phyloP scores from a whole-genome alignment of 805 yeast species.

The Ogataea philodendri region DNA sequence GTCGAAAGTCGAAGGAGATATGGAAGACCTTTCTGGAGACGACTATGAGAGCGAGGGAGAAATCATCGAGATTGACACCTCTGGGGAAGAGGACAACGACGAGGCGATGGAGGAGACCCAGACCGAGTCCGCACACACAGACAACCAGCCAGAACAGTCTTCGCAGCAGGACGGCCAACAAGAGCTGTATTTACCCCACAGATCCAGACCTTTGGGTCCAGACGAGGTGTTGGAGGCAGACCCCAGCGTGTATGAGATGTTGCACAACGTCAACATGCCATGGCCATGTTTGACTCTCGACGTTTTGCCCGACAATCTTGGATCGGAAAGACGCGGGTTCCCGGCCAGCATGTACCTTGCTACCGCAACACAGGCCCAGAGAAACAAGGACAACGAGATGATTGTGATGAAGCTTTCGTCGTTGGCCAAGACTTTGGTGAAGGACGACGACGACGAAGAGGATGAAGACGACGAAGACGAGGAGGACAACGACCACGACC shows the following conservation, averaged over 20 bases:
- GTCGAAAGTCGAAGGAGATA: conserved; percentile 63
- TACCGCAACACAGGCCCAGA: conserved; percentile 91
- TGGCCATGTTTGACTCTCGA: conserved; percentile 98
- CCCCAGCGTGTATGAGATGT: conserved; percentile 93
- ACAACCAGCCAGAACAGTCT: conserved; percentile 35
- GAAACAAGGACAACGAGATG: conserved; percentile 84
- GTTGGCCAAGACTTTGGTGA: conserved; percentile 80
- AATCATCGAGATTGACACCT: conserved; percentile 72
- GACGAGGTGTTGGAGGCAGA: conserved; percentile 97
- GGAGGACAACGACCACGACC: conserved; percentile 67
- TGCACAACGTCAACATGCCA: conserved; percentile 88
- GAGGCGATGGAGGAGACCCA: conserved; percentile 34
- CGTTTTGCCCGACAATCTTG: conserved; percentile 79
- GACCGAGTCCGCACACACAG: conserved; percentile 37
- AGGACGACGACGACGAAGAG: conserved; percentile 72
- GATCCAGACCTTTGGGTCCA: conserved; percentile 86
- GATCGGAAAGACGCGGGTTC: conserved; percentile 82
- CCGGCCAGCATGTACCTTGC: conserved; percentile 86
- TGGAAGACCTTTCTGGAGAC: conserved; percentile 86
- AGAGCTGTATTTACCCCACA: conserved; percentile 79
- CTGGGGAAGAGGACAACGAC: conserved; percentile 49
- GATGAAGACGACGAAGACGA: conserved; percentile 72
- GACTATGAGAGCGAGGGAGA: conserved; percentile 92
- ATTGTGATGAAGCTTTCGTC: conserved; percentile 80
- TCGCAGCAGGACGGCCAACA: conserved; percentile 8